Percentiles rank a stretch among this genome's conserved stretches.
Conservation (phyloP, 768 basidiomycete species). For the Leccinum pellstonianum region DNA sequence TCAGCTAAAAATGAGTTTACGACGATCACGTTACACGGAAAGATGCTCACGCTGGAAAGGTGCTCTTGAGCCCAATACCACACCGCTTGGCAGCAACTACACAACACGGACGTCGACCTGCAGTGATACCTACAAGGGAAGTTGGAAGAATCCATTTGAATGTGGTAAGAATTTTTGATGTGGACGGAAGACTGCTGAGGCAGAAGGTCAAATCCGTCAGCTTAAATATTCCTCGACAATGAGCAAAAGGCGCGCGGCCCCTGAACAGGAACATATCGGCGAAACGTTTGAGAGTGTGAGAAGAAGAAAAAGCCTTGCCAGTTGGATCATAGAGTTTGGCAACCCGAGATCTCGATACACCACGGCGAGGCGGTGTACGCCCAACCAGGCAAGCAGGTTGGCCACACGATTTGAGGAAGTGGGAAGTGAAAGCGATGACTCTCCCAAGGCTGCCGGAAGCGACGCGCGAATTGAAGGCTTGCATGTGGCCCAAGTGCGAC, state of each 20-base stretch:
- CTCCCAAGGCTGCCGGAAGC: not conserved
- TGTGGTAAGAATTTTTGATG: not conserved
- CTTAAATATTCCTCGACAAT: constrained; percentile 25
- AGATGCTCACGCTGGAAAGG: constrained; percentile 54
- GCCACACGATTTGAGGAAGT: constrained; percentile 5
- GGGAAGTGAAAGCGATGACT: not conserved
- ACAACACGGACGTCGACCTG: constrained; percentile 79
- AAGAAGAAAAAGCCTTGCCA: not conserved
- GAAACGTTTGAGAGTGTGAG: constrained; percentile 5
- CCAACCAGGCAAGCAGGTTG: constrained; percentile 15
- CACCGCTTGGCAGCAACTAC: constrained; percentile 76
- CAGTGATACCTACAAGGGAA: constrained; percentile 63
- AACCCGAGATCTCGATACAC: constrained; percentile 18
- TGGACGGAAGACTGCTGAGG: constrained; percentile 15
- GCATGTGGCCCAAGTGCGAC: not conserved
- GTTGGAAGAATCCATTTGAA: not conserved
- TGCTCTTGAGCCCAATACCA: constrained; percentile 86
- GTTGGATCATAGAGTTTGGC: constrained; percentile 12
- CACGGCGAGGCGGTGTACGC: constrained; percentile 18
- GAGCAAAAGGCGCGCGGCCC: constrained; percentile 13
- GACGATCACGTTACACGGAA: constrained; percentile 20
- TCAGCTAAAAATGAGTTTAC: constrained; percentile 7
- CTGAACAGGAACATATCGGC: constrained; percentile 8
- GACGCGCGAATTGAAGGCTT: not conserved
- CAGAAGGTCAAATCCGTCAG: not conserved